phyloP scores from a whole-genome alignment of 2,329 filamentous ascomycete species.

The Ophiostoma sp. region DNA sequence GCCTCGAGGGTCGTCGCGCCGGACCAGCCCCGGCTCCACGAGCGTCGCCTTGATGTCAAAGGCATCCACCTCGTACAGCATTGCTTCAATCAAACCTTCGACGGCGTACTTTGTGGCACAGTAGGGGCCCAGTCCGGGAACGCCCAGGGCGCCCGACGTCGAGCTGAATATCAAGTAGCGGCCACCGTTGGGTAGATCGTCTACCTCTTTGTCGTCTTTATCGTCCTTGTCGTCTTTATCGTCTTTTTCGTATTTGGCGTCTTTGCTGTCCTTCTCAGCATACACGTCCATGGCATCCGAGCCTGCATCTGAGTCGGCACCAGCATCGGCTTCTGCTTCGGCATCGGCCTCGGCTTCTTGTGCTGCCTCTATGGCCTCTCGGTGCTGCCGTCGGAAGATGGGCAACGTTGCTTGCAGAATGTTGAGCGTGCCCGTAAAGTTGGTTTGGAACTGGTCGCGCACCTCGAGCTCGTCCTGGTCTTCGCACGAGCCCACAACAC shows the following conservation, averaged over 20 bases:
- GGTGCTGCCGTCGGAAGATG: constrained; percentile 67
- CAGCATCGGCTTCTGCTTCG: not conserved
- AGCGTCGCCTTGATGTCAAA: constrained; percentile 94
- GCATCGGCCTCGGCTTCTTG: not conserved
- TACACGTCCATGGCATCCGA: too few relatives aligned
- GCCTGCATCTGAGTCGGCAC: not conserved
- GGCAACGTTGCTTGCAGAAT: constrained; percentile 86
- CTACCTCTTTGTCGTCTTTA: not conserved
- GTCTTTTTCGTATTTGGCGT: not conserved
- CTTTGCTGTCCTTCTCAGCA: not conserved
- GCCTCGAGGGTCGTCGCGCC: constrained; percentile 62
- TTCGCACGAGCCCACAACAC: constrained; percentile 91
- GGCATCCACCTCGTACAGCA: constrained; percentile 88
- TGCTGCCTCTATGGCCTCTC: not conserved
- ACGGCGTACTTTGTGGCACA: constrained; percentile 97
- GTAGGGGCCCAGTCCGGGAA: constrained; percentile 87
- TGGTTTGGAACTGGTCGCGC: constrained; percentile 94
- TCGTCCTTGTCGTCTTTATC: not conserved
- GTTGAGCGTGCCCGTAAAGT: constrained; percentile 92
- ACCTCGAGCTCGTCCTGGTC: constrained; percentile 95
- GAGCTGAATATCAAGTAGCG: constrained; percentile 93
- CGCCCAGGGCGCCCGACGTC: constrained; percentile 84
- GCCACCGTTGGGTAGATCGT: constrained; percentile 47
- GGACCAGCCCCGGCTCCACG: constrained; percentile 83
- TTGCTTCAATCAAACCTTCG: constrained; percentile 89